Percentiles rank a stretch among this genome's conserved stretches.
These are phyloP conservation scores for Penicillium robsamsonii DNA, from an alignment of 495 filamentous ascomycete species.

Conservation along the genomic window DNA sequence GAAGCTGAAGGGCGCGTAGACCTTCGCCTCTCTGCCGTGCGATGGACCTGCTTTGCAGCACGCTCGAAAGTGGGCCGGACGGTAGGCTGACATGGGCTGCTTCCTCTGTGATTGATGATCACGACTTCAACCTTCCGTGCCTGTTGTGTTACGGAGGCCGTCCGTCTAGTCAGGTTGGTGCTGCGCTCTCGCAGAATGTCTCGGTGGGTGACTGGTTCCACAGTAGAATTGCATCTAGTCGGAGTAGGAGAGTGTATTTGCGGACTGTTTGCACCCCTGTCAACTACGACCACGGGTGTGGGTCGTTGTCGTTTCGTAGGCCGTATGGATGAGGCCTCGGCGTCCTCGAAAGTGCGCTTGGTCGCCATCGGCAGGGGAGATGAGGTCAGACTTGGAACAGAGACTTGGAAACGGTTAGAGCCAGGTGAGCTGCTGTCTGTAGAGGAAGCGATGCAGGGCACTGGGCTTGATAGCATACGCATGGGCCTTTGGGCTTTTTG, in stretches of 20 bases:
- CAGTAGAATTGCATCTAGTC: constrained; percentile 4
- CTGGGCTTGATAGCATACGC: constrained; percentile 11
- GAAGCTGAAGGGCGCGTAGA: constrained; percentile 16
- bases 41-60: constrained; percentile 22
- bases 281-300: constrained; percentile 14
- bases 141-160: background rate
- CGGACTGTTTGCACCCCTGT: constrained; percentile 3
- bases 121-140: constrained; percentile 37
- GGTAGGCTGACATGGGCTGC: background rate
- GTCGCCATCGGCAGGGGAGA: constrained; percentile 30
- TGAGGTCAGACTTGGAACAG: constrained; percentile 22
- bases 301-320: constrained; percentile 32
- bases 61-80: constrained; percentile 4
- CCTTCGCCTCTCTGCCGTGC: constrained; percentile 21
- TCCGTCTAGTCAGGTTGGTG: constrained; percentile 3
- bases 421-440: constrained; percentile 28
- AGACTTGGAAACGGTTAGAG: constrained; percentile 17
- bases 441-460: constrained; percentile 19
- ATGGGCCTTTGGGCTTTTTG: constrained; percentile 9
- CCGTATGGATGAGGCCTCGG: constrained; percentile 16
- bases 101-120: constrained; percentile 31
- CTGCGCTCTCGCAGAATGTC: constrained; percentile 23
- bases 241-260: background rate
- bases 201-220: constrained; percentile 14
- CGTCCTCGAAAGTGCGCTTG: constrained; percentile 22